These are phyloP conservation scores for Kalaharituber pfeilii DNA, from an alignment of 2,329 filamentous ascomycete species.

Conservation along the genomic window DNA sequence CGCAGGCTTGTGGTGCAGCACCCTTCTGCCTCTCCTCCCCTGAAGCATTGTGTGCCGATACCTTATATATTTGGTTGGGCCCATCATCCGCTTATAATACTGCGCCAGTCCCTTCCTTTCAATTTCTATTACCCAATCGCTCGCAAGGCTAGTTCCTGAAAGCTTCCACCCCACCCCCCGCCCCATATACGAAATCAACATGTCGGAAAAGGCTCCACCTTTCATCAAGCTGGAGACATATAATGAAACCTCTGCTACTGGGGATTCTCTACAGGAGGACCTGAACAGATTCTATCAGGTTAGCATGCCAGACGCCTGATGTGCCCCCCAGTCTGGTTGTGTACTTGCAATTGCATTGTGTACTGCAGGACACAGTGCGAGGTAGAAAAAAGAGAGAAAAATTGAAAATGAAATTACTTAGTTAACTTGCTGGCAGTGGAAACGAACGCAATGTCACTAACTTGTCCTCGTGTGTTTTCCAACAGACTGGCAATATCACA, in stretches of 20 bases:
- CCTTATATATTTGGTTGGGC: neutral
- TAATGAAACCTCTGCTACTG: slow-evolving; percentile 46
- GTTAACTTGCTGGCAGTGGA: neutral
- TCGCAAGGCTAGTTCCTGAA: neutral
- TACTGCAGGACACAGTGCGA: too few relatives aligned
- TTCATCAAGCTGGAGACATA: slow-evolving; percentile 38
- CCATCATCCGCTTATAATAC: neutral
- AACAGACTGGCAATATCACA: slow-evolving; percentile 58
- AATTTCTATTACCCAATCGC: slow-evolving; percentile 1
- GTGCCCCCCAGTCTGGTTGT: neutral
- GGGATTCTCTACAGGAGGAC: slow-evolving; percentile 48
- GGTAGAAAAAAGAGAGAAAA: too few relatives aligned
- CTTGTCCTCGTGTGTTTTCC: slow-evolving; percentile 6
- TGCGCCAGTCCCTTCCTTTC: neutral
- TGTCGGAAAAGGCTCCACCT: neutral
- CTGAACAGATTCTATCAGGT: slow-evolving; percentile 76
- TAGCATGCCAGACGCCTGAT: slow-evolving; percentile 24
- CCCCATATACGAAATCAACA: neutral
- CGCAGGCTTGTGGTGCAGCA: neutral
- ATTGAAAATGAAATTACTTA: too few relatives aligned
- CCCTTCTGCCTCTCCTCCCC: neutral
- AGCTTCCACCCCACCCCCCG: neutral
- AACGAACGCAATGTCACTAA: neutral
- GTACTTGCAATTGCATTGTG: neutral
- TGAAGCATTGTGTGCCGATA: neutral